Conservation (phyloP, 2,329 filamentous ascomycete species). For the Colletotrichum lini region DNA sequence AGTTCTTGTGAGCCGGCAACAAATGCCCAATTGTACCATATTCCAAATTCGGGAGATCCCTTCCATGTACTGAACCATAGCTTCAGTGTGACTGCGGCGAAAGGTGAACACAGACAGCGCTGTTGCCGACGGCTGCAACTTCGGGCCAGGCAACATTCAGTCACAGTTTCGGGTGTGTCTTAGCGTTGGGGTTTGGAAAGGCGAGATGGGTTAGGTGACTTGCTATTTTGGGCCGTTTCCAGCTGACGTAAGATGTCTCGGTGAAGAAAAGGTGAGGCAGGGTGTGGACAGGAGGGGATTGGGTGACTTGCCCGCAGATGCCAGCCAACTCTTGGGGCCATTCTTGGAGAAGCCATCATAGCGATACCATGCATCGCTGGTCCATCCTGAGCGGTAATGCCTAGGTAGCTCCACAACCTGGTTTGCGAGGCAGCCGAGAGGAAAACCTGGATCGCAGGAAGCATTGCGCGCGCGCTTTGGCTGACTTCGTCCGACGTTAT, state of each 20-base stretch:
- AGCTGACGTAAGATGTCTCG: slow-evolving; percentile 20
- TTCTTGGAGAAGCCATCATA: neutral
- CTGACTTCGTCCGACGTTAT: neutral
- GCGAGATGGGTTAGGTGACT: slow-evolving; percentile 37
- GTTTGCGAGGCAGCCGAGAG: neutral
- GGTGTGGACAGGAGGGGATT: neutral
- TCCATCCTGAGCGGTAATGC: no score
- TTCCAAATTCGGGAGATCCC: neutral
- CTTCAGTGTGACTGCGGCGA: neutral
- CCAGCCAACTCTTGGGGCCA: no score
- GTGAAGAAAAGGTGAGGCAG: neutral
- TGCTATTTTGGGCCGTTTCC: neutral
- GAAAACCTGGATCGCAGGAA: neutral
- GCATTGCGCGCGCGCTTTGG: neutral
- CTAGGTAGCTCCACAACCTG: neutral
- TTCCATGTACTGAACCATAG: no score
- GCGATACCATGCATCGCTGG: neutral
- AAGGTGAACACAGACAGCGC: neutral
- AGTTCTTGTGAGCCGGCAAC: neutral
- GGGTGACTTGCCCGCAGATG: neutral
- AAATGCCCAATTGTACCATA: neutral
- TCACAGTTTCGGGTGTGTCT: slow-evolving; percentile 15
- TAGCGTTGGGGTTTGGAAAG: slow-evolving; percentile 21
- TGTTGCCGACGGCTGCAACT: slow-evolving; percentile 4
- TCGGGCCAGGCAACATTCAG: slow-evolving; percentile 9